Conservation (phyloP, 257 asterid genomes). For the Echium plantagineum region DNA sequence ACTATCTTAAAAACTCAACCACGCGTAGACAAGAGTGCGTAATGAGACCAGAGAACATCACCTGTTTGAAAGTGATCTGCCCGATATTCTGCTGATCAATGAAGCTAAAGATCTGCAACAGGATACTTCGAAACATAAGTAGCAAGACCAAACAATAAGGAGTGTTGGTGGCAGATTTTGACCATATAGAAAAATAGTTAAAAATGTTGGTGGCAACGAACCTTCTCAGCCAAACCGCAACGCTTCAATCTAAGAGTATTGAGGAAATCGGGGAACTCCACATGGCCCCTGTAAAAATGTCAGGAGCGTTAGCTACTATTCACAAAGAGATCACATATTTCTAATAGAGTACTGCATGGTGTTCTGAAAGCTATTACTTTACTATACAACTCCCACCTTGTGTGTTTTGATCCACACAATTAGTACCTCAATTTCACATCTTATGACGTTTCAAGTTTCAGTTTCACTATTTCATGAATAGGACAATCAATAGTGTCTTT, state of each 20-base stretch:
- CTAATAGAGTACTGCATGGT: neutral
- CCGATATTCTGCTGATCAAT: conserved; percentile 68
- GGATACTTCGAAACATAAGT: neutral
- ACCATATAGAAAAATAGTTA: neutral
- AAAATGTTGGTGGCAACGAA: conserved; percentile 11
- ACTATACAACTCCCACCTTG: neutral
- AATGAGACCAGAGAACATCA: conserved; percentile 9
- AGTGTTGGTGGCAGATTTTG: neutral
- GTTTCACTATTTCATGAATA: too few relatives aligned
- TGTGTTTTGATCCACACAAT: too few relatives aligned
- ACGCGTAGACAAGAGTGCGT: neutral
- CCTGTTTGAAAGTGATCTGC: conserved; percentile 80
- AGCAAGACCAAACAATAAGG: too few relatives aligned
- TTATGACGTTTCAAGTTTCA: neutral
- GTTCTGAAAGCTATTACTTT: neutral
- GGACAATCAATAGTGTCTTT: too few relatives aligned
- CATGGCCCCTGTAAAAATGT: conserved; percentile 51
- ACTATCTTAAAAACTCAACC: too few relatives aligned
- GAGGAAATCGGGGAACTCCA: conserved; percentile 59
- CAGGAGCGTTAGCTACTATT: neutral
- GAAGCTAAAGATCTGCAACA: conserved; percentile 61
- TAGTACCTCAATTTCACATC: neutral
- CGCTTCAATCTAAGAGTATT: conserved; percentile 59
- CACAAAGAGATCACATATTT: neutral
- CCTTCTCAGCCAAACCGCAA: conserved; percentile 68